These are phyloP conservation scores for Chlorella sp. DNA, from an alignment of 139 green algal species.

Conservation along the genomic window DNA sequence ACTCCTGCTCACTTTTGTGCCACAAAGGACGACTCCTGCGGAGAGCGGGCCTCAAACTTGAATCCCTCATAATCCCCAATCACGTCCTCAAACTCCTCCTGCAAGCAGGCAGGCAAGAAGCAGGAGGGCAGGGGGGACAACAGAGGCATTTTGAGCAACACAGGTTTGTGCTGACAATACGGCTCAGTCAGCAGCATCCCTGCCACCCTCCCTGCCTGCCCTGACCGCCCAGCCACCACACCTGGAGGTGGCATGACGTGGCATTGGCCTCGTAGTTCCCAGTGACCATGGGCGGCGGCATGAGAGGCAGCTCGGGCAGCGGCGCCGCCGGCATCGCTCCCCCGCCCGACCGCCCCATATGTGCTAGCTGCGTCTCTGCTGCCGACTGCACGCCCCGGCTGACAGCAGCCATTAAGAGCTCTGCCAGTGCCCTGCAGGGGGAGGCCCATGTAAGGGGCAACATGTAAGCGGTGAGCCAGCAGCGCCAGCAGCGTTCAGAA, in stretches of 20 bases:
- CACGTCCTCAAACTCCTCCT: slow-evolving; percentile 30
- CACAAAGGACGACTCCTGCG: background rate
- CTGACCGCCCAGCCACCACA: background rate
- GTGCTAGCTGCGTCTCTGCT: background rate
- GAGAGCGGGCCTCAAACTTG: slow-evolving; percentile 9
- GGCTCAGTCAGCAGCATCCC: too few species aligned
- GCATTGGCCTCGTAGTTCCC: slow-evolving; percentile 32
- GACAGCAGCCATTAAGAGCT: slow-evolving; percentile 18
- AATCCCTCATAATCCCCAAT: background rate
- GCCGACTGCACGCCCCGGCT: background rate
- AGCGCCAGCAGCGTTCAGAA: too few species aligned
- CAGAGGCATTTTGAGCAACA: too few species aligned
- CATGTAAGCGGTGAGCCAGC: background rate
- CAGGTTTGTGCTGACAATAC: background rate
- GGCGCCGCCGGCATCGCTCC: background rate
- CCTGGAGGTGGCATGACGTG: slow-evolving; percentile 35
- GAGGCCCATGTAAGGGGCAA: background rate
- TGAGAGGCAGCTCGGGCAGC: slow-evolving; percentile 1
- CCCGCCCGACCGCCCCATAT: background rate
- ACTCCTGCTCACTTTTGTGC: slow-evolving; percentile 36
- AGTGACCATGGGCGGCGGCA: slow-evolving; percentile 23
- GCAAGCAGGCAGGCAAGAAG: background rate
- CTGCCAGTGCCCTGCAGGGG: slow-evolving; percentile 16
- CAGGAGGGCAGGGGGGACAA: too few species aligned
- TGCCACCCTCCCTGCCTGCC: background rate